Evolutionary conservation across 2,329 filamentous ascomycete genomes (phyloP).

Genomic region (Hymenoscyphus fructigenus): DNA sequence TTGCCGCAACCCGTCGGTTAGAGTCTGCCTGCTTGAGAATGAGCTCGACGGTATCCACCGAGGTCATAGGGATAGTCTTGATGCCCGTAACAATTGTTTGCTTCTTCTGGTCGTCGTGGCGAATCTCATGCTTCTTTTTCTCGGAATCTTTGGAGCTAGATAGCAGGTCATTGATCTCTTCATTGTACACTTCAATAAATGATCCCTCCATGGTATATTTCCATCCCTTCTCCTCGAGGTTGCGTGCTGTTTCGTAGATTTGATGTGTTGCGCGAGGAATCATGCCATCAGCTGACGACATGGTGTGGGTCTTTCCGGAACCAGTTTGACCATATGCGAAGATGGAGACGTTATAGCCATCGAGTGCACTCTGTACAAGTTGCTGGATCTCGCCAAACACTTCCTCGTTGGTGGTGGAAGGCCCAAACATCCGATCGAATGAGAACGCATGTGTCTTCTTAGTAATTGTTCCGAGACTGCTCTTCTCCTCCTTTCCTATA

Average conservation of each 20-base stretch:
- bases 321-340: constrained; percentile 98
- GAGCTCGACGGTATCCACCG: constrained; percentile 73
- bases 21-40: constrained; percentile 79
- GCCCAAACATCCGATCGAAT: constrained; percentile 91
- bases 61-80: constrained; percentile 73
- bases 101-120: constrained; percentile 79
- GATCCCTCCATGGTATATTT: constrained; percentile 90
- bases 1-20: constrained; percentile 90
- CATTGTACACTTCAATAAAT: constrained; percentile 98
- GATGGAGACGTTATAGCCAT: constrained; percentile 98
- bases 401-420: constrained; percentile 73
- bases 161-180: constrained; percentile 89
- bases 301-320: constrained; percentile 94
- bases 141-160: constrained; percentile 68
- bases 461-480: constrained; percentile 71
- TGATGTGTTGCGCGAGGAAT: constrained; percentile 91
- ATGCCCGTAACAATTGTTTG: constrained; percentile 81
- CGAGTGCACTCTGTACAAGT: constrained; percentile 90
- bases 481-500: constrained; percentile 79
- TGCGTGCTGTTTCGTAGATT: constrained; percentile 85
- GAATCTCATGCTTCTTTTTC: constrained; percentile 84
- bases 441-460: constrained; percentile 82
- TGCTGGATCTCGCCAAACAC: constrained; percentile 97
- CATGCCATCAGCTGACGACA: constrained; percentile 90
- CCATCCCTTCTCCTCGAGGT: constrained; percentile 89